A percentile compares a stretch with the other conserved stretches of the same genome.
These are phyloP conservation scores for Fagus sylvatica DNA, from an alignment of 306 rosid species.

Conservation along the genomic window DNA sequence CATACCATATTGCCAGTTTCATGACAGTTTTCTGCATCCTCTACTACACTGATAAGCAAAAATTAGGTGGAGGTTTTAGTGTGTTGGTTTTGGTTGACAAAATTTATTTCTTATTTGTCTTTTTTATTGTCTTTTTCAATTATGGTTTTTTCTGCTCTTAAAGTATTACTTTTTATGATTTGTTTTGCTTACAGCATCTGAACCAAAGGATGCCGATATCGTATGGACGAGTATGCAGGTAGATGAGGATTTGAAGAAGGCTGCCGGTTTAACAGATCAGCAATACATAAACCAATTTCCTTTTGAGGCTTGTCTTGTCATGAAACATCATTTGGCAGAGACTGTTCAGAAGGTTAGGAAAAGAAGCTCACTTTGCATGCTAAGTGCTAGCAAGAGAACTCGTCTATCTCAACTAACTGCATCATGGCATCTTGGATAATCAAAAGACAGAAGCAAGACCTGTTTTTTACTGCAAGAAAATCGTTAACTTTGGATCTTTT, in stretches of 20 bases:
- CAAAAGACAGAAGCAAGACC: not conserved
- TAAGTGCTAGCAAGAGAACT: not conserved
- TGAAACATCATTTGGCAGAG: slow-evolving; percentile 97
- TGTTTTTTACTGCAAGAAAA: slow-evolving; percentile 1
- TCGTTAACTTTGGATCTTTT: not conserved
- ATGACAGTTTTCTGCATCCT: not conserved
- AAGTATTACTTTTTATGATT: slow-evolving; percentile 7
- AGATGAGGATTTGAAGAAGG: slow-evolving; percentile 83
- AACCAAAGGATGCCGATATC: slow-evolving; percentile 84
- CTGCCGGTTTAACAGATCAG: slow-evolving; percentile 69
- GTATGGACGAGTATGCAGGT: slow-evolving; percentile 87
- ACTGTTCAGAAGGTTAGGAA: slow-evolving; percentile 77
- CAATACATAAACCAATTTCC: slow-evolving; percentile 91
- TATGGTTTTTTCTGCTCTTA: slow-evolving; percentile 25
- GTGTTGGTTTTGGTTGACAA: not conserved
- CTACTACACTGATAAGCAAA: not conserved
- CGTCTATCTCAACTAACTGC: not conserved
- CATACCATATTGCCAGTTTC: not conserved
- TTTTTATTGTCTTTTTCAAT: slow-evolving; percentile 9
- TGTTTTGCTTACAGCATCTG: slow-evolving; percentile 56
- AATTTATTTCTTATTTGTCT: not conserved
- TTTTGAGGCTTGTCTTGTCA: slow-evolving; percentile 91
- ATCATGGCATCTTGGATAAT: slow-evolving; percentile 5
- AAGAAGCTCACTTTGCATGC: slow-evolving; percentile 17
- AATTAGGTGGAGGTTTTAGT: not conserved